A percentile compares a stretch with the other conserved stretches of the same genome.
Conservation (phyloP, 129 eudicot genomes). For the Rutidosis leptorrhynchoides region DNA sequence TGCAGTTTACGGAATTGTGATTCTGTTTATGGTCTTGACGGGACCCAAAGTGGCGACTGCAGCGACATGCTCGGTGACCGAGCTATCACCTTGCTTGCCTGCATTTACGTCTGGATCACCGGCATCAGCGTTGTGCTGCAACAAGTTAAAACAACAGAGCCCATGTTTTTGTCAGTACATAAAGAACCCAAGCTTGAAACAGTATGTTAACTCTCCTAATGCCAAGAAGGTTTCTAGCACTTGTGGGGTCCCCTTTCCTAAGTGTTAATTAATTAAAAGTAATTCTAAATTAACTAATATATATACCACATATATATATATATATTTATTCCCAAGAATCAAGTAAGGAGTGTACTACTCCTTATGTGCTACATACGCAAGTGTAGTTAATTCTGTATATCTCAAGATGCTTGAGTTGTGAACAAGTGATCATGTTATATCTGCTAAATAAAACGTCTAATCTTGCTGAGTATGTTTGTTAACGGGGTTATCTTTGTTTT, state of each 20-base stretch:
- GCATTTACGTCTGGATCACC: conserved; percentile 3
- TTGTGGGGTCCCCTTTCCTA: conserved; percentile 18
- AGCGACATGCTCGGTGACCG: conserved; percentile 22
- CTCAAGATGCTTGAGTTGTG: neutral
- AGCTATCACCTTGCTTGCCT: conserved; percentile 13
- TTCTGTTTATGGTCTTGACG: conserved; percentile 13
- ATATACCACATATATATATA: neutral
- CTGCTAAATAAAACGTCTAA: no score
- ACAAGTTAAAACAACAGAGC: conserved; percentile 16
- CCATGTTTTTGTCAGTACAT: conserved; percentile 20
- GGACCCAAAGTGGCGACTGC: conserved; percentile 10
- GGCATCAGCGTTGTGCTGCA: conserved; percentile 7
- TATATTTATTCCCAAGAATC: no score
- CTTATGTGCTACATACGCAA: neutral
- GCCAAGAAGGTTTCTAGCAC: conserved; percentile 18
- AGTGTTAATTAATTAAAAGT: conserved; percentile 8
- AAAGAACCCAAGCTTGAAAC: conserved; percentile 14
- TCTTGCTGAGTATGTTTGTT: no score
- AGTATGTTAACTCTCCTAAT: conserved; percentile 19
- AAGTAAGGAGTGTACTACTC: neutral
- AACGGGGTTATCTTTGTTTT: no score
- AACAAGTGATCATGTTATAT: no score
- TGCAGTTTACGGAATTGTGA: neutral
- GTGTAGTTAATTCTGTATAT: no score
- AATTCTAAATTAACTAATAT: no score